A percentile compares a stretch with the other conserved stretches of the same genome.
phyloP scores from a whole-genome alignment of 768 basidiomycete genomes.

The Phlegmacium glaucopus region DNA sequence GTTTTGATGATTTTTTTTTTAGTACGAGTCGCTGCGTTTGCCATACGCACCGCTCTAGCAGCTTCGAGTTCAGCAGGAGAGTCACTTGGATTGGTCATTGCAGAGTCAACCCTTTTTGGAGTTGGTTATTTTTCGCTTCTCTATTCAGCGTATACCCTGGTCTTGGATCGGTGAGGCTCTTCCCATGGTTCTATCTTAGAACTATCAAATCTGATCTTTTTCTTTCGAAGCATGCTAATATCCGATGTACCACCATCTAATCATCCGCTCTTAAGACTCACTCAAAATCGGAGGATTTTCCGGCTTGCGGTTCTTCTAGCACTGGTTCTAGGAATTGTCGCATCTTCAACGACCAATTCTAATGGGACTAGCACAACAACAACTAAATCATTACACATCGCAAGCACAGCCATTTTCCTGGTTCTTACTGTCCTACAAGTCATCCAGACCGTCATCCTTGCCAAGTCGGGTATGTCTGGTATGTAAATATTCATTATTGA shows the following conservation, averaged over 20 bases:
- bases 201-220: background rate
- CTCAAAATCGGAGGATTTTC: slow-evolving; percentile 29
- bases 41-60: slow-evolving; percentile 35
- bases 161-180: slow-evolving; percentile 40
- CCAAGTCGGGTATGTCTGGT: slow-evolving; percentile 18
- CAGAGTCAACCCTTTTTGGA: slow-evolving; percentile 35
- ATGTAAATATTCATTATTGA: background rate
- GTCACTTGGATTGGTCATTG: slow-evolving; percentile 30
- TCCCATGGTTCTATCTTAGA: too few species aligned
- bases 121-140: slow-evolving; percentile 44
- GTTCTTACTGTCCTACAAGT: slow-evolving; percentile 31
- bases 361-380: slow-evolving; percentile 8
- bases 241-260: slow-evolving; percentile 8
- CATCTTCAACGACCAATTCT: slow-evolving; percentile 2
- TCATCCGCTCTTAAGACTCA: slow-evolving; percentile 17
- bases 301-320: slow-evolving; percentile 23
- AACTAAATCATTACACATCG: slow-evolving; percentile 26
- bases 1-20: background rate
- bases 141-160: slow-evolving; percentile 38
- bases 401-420: slow-evolving; percentile 35
- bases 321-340: slow-evolving; percentile 32
- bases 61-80: slow-evolving; percentile 27
- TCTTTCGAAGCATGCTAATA: slow-evolving; percentile 16
- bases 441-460: slow-evolving; percentile 25
- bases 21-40: slow-evolving; percentile 41